Percentiles rank a stretch among this genome's conserved stretches.
Conservation (phyloP, 192 early-diverging fungal species). For the Mortierella claussenii region DNA sequence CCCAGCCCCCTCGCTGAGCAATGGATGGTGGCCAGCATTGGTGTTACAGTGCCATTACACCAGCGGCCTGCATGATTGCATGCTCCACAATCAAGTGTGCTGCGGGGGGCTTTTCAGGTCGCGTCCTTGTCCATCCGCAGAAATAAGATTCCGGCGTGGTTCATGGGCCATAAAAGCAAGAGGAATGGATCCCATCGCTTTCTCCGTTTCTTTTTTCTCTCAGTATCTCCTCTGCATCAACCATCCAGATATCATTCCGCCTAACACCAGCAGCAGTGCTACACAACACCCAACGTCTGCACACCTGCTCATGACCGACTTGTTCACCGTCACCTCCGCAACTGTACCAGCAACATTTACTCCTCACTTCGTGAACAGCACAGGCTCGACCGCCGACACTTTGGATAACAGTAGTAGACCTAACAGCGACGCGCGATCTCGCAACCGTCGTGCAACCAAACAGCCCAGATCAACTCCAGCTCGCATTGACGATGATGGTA, state of each 20-base stretch:
- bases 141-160: not conserved
- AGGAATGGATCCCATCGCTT: no score
- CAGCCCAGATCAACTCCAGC: not conserved
- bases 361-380: slow-evolving; percentile 10
- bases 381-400: not conserved
- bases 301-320: slow-evolving; percentile 3
- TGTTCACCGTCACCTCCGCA: not conserved
- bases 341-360: not conserved
- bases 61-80: no score
- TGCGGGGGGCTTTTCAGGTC: no score
- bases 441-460: not conserved
- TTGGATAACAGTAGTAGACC: not conserved
- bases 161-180: not conserved
- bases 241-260: not conserved
- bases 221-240: not conserved
- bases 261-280: no score
- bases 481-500: slow-evolving; percentile 11
- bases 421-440: not conserved
- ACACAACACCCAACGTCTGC: not conserved
- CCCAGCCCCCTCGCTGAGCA: no score
- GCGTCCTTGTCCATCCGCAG: no score
- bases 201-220: no score
- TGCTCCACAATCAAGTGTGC: no score
- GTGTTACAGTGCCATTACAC: no score
- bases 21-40: no score